Evolutionary conservation across 192 early-diverging fungal genomes (phyloP).

Genomic region (Coemansia sp.): DNA sequence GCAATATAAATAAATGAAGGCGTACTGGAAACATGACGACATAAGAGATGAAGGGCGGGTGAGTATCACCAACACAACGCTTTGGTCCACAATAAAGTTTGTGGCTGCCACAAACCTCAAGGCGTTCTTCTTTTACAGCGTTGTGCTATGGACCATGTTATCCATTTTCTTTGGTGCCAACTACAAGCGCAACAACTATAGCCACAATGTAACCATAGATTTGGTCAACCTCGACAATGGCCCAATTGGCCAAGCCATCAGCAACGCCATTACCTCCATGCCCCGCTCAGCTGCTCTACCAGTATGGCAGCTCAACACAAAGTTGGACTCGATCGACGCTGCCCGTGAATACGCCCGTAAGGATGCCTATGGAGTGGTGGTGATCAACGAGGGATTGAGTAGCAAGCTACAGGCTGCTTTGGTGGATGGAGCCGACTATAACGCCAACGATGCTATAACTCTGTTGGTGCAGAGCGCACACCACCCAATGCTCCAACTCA

Average conservation of each 20-base stretch:
- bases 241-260: slow-evolving; percentile 21
- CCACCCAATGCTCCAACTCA: slow-evolving; percentile 21
- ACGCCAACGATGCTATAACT: slow-evolving; percentile 24
- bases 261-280: slow-evolving; percentile 15
- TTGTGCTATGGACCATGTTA: slow-evolving; percentile 28
- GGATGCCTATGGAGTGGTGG: slow-evolving; percentile 36
- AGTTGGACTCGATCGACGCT: background rate
- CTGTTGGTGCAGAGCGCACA: slow-evolving; percentile 22
- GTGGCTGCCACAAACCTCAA: background rate
- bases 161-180: slow-evolving; percentile 34
- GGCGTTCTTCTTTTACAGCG: slow-evolving; percentile 6
- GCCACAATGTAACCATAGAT: slow-evolving; percentile 21
- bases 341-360: slow-evolving; percentile 20
- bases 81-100: background rate
- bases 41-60: background rate
- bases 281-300: slow-evolving; percentile 12
- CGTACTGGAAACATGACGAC: background rate
- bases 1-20: too few species aligned
- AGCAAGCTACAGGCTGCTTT: slow-evolving; percentile 17
- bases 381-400: slow-evolving; percentile 34
- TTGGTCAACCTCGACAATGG: slow-evolving; percentile 40
- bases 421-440: slow-evolving; percentile 13
- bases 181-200: slow-evolving; percentile 20
- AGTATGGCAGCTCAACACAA: slow-evolving; percentile 13
- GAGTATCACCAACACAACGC: background rate